Conservation (phyloP, 176 grass and related monocot species). For the Aegilops sharonensis region DNA sequence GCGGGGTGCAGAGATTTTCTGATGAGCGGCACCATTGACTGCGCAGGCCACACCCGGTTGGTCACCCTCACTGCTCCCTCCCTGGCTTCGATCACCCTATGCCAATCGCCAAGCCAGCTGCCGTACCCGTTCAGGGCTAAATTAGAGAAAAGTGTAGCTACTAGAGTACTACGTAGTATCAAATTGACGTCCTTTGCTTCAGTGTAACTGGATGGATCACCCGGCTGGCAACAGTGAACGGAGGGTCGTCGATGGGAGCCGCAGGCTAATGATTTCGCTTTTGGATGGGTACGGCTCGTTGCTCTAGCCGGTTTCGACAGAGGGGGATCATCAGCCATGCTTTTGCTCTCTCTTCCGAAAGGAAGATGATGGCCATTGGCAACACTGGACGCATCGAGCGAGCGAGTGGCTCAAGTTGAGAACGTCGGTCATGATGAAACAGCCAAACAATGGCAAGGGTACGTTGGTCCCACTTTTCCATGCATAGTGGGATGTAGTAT, state of each 20-base stretch:
- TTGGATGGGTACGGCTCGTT: neutral
- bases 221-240: no score
- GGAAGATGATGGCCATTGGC: neutral
- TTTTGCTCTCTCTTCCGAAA: neutral
- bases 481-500: neutral
- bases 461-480: neutral
- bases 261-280: neutral
- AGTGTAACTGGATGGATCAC: neutral
- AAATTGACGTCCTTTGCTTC: neutral
- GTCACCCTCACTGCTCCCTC: slow-evolving; percentile 4
- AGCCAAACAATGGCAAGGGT: neutral
- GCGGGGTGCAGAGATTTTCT: slow-evolving; percentile 30
- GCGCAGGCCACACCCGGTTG: neutral
- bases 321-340: neutral
- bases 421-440: neutral
- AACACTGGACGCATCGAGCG: neutral
- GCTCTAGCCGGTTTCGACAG: neutral
- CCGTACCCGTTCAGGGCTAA: neutral
- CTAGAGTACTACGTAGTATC: neutral
- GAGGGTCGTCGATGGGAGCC: no score
- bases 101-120: neutral
- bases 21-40: slow-evolving; percentile 66
- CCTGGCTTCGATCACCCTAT: no score
- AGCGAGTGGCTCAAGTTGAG: neutral
- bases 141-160: slow-evolving; percentile 1